Evolutionary conservation across 108 stramenopile genomes (phyloP), one percentile per base, ranked within the genome.

Genomic region (Phaeodactylum tricornutum): DNA sequence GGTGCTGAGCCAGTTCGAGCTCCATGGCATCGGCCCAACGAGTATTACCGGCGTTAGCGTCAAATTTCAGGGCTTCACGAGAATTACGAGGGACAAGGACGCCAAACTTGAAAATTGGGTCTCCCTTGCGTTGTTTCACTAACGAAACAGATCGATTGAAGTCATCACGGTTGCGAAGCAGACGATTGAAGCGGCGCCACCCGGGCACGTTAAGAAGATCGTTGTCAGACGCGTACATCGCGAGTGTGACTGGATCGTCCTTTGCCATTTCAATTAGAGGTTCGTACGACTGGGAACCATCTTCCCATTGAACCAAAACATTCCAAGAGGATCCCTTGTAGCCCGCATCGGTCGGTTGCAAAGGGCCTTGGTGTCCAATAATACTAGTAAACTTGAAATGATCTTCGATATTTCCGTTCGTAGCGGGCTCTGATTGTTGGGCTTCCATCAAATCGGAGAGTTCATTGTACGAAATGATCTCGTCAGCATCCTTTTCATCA

Each of bases 241-340:
- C 64, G n/a, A 34, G 38, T 5, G 71, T 56, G 16, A 66, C 64
- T 0, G 65, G 65, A 32, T 72, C 71, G 29, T 59, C 47, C 15
- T 34, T 23, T 15, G 37, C 37, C 2, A 60, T 60, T 2, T 42
- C 21, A 22, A 20, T 8, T 1, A 65, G 53, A 2, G 64, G 64
- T 54, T 72, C 69, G 3, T 8, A 17, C 17, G 69, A 65, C 4
- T 38, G 15, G 36, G 49, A 39, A 23, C 53, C 59, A 25, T 47
- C 45, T 36, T 55, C 64, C 63, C 63, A 65, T 29, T 71, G 35
- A 9, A 65, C 35, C 14, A 29, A 8, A 4, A 72, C 54, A 47
- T 72, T 72, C 29, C 37, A 65, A n/a, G 30, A 45, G 29, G 43
- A 46, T 41, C 61, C 55, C 17, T 55, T 61, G 37, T 56, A 67